Conservation (phyloP, 2,329 filamentous ascomycete species). For the Apiospora marii region DNA sequence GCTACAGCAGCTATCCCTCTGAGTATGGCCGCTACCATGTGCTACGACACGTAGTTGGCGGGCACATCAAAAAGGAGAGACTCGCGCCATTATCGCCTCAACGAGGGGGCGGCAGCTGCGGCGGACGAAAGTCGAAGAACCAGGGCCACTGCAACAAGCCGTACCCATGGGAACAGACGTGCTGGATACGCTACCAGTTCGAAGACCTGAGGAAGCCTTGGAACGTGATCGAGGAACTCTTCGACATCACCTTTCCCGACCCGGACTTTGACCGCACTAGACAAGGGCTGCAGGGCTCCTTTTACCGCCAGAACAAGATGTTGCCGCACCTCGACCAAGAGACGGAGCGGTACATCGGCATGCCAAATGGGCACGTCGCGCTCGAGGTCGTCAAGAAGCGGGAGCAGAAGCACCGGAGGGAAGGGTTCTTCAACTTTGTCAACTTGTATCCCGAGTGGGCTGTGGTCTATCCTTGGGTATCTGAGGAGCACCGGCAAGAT, state of each 20-base stretch:
- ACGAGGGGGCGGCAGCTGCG: neutral
- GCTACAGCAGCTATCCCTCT: neutral
- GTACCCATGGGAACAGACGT: constrained; percentile 39
- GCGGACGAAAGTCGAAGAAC: constrained; percentile 23
- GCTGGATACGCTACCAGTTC: constrained; percentile 41
- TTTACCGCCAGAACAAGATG: constrained; percentile 40
- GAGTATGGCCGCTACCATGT: neutral
- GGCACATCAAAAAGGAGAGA: neutral
- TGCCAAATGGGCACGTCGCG: constrained; percentile 38
- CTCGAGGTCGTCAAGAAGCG: constrained; percentile 33
- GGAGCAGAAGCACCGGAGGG: constrained; percentile 37
- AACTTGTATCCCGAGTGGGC: constrained; percentile 57
- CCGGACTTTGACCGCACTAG: constrained; percentile 30
- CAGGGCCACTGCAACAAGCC: constrained; percentile 41
- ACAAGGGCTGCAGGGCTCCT: constrained; percentile 41
- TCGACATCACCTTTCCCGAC: constrained; percentile 36
- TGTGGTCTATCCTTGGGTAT: constrained; percentile 55
- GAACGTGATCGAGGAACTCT: constrained; percentile 32
- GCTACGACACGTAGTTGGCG: neutral
- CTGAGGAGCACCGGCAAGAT: constrained; percentile 48
- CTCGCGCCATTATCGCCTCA: neutral
- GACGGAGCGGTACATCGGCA: constrained; percentile 34
- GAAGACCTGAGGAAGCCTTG: constrained; percentile 37
- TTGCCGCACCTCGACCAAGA: constrained; percentile 34
- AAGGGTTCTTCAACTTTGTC: constrained; percentile 38